These are phyloP conservation scores for Alternaria sp. DNA, from an alignment of 2,329 filamentous ascomycete genomes.

Conservation along the genomic window DNA sequence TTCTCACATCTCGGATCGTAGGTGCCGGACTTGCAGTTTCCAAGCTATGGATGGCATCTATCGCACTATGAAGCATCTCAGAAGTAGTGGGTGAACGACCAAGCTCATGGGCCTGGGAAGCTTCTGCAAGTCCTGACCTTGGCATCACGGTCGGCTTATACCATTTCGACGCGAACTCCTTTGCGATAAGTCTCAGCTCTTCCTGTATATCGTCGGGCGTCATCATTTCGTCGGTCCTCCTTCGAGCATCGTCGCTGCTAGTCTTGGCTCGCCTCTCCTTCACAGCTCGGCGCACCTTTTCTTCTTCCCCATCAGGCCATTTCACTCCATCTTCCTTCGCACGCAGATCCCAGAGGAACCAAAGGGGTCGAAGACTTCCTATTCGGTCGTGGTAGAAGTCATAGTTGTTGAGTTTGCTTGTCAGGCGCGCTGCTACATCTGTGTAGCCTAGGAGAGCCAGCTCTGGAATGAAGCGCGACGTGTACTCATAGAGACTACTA, in stretches of 20 bases:
- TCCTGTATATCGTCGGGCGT: not conserved
- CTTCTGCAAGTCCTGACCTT: not conserved
- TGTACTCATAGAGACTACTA: not conserved
- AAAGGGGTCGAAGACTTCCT: not conserved
- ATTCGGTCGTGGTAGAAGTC: not conserved
- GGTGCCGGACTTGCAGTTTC: not conserved
- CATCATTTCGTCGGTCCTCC: not conserved
- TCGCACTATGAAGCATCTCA: not conserved
- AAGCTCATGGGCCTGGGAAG: not conserved
- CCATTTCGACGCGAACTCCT: not conserved
- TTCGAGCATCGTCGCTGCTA: not conserved
- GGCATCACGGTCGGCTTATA: not conserved
- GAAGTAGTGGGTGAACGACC: not conserved
- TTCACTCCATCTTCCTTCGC: not conserved
- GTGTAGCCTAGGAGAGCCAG: not conserved
- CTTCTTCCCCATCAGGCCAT: not conserved
- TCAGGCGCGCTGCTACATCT: not conserved
- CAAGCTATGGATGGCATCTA: not conserved
- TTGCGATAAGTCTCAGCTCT: not conserved
- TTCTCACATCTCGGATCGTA: not conserved
- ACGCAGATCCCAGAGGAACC: not conserved
- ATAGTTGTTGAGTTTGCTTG: not conserved
- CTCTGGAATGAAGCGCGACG: not conserved
- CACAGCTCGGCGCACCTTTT: not conserved
- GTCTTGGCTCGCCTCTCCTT: not conserved